Conservation (phyloP, 371 early-diverging fungal species). For the Rhizopus stolonifer region DNA sequence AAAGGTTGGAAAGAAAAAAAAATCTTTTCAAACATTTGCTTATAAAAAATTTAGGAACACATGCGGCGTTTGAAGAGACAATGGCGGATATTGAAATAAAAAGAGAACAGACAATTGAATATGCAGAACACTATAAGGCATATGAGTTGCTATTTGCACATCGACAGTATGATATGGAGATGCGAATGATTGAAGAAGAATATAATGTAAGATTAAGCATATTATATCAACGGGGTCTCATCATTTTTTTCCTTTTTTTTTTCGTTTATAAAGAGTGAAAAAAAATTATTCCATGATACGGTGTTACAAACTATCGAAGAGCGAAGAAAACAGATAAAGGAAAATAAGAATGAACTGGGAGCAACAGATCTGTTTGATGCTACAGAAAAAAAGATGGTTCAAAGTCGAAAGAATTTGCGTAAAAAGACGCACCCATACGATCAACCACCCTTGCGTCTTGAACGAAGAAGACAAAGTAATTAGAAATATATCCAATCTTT, state of each 20-base stretch:
- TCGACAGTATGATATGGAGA: constrained; percentile 24
- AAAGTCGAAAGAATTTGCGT: constrained; percentile 12
- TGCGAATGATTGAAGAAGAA: constrained; percentile 19
- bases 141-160: constrained; percentile 22
- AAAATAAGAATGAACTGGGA: constrained; percentile 19
- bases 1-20: constrained; percentile 17
- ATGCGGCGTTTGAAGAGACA: constrained; percentile 27
- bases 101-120: constrained; percentile 27
- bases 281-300: constrained; percentile 7
- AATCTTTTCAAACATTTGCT: neutral
- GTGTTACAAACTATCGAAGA: neutral
- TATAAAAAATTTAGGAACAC: constrained; percentile 21
- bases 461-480: constrained; percentile 25
- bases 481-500: neutral
- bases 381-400: constrained; percentile 15
- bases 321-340: constrained; percentile 6
- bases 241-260: neutral
- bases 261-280: constrained; percentile 1
- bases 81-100: constrained; percentile 24
- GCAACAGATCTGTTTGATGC: constrained; percentile 20
- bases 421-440: constrained; percentile 9
- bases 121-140: constrained; percentile 22
- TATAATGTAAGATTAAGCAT: constrained; percentile 16
- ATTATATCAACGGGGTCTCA: neutral
- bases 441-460: constrained; percentile 22